Evolutionary conservation across 2,329 filamentous ascomycete genomes (phyloP).

Genomic region (Trichoderma sp.): DNA sequence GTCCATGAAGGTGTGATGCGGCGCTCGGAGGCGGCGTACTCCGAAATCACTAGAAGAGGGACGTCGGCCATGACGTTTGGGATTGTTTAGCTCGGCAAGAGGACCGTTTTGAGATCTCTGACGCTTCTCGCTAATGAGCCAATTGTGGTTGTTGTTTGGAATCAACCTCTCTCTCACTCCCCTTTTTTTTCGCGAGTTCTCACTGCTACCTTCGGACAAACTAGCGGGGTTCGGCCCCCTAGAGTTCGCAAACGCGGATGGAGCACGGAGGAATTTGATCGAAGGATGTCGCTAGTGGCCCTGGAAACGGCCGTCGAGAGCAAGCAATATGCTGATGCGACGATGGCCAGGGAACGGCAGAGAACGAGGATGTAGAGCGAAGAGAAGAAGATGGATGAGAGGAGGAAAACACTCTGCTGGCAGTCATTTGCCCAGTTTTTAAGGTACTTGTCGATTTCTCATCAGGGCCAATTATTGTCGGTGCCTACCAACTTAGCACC

Average conservation of each 20-base stretch:
- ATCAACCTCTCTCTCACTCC: not conserved
- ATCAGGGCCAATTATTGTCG: constrained; percentile 9
- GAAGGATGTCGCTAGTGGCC: constrained; percentile 15
- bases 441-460: not conserved
- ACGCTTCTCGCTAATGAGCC: constrained; percentile 6
- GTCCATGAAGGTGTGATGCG: constrained; percentile 93
- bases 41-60: constrained; percentile 73
- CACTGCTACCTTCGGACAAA: constrained; percentile 27
- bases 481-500: not conserved
- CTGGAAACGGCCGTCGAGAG: not conserved
- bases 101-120: not conserved
- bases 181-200: constrained; percentile 9
- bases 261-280: constrained; percentile 8
- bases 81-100: constrained; percentile 28
- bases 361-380: not conserved
- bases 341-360: not conserved
- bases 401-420: not conserved
- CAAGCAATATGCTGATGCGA: not conserved
- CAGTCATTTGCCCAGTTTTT: not conserved
- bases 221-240: constrained; percentile 28
- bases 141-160: constrained; percentile 8
- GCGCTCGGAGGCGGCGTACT: constrained; percentile 81
- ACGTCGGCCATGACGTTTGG: constrained; percentile 66
- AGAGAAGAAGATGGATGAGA: not conserved
- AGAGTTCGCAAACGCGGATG: not conserved